Conservation (phyloP, 164 flowering plant genomes). For the Pachysandra terminalis region DNA sequence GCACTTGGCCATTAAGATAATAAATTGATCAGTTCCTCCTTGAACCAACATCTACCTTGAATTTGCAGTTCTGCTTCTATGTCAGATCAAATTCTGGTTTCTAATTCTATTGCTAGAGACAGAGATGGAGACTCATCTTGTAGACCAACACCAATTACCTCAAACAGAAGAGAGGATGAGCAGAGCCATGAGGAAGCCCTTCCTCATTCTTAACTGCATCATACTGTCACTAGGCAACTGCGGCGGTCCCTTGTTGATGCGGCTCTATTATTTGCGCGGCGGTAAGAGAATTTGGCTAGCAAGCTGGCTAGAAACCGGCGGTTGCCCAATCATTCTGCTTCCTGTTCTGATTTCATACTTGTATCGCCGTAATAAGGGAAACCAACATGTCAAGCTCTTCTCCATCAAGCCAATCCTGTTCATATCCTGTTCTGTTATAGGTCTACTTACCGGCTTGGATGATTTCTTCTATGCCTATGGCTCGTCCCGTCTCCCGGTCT, state of each 20-base stretch:
- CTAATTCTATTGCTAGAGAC: not conserved
- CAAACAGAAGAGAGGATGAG: not conserved
- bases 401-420: constrained; percentile 25
- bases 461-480: constrained; percentile 55
- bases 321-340: constrained; percentile 47
- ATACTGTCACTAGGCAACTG: constrained; percentile 32
- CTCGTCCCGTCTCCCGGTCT: constrained; percentile 41
- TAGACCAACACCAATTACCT: not conserved
- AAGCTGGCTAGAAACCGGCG: too few species aligned
- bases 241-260: constrained; percentile 52
- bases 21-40: too few species aligned
- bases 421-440: constrained; percentile 30
- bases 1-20: too few species aligned
- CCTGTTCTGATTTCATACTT: too few species aligned
- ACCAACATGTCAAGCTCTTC: constrained; percentile 6
- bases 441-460: constrained; percentile 43
- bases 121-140: not conserved
- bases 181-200: constrained; percentile 9
- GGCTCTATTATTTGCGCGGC: too few species aligned
- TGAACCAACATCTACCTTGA: too few species aligned
- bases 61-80: too few species aligned
- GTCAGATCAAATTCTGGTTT: too few species aligned
- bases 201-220: constrained; percentile 29
- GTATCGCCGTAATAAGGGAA: not conserved
- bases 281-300: too few species aligned